A percentile compares a stretch with the other conserved stretches of the same genome.
phyloP scores from a whole-genome alignment of 1,139 yeast species.

The Saccharomyces hybrid region DNA sequence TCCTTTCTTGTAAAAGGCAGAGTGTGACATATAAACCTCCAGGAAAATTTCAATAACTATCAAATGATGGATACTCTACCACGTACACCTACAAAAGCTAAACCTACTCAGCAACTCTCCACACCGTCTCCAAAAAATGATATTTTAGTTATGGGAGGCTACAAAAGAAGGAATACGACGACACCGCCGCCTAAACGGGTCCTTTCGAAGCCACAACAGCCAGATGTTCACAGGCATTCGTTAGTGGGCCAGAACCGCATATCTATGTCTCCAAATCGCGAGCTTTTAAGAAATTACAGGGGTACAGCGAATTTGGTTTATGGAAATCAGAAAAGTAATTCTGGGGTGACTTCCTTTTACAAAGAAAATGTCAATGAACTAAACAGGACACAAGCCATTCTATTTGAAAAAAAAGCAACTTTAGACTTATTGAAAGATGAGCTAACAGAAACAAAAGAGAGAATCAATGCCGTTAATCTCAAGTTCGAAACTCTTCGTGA shows the following conservation, averaged over 20 bases:
- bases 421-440: conserved; percentile 27
- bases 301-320: not conserved
- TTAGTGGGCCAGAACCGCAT: not conserved
- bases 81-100: conserved; percentile 1
- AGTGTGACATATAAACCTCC: not conserved
- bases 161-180: conserved; percentile 10
- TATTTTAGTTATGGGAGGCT: conserved; percentile 2
- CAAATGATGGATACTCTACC: not conserved
- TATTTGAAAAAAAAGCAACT: conserved; percentile 24
- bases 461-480: conserved; percentile 19
- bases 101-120: not conserved
- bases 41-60: not conserved
- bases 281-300: not conserved
- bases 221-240: not conserved
- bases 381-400: conserved; percentile 23
- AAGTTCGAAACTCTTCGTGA: conserved; percentile 29
- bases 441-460: conserved; percentile 18
- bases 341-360: conserved; percentile 23
- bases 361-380: conserved; percentile 28
- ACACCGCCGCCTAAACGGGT: conserved; percentile 1
- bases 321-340: not conserved
- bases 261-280: not conserved
- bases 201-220: conserved; percentile 4
- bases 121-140: conserved; percentile 6
- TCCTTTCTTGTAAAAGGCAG: not conserved